Base-by-base conservation (phyloP, 306 rosid species). In the Casuarina cunninghamiana region DNA sequence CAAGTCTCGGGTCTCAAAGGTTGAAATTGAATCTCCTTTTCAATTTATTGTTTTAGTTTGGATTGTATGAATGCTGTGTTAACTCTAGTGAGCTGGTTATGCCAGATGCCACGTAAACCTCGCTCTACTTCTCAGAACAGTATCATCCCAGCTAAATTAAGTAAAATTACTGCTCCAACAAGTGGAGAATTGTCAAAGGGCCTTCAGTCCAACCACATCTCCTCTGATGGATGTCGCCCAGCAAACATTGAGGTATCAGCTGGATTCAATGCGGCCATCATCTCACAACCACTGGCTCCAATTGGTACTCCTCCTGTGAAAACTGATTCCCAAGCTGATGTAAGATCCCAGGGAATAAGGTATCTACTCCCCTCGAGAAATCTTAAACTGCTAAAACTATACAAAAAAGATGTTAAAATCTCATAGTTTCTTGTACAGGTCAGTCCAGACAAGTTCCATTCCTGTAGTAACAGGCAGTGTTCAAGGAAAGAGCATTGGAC, bases 221-320 rank as follows among this genome's bases (percentile, higher is more conserved):
- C 83, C 72, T 13, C 91, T 35, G 93, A 89, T 61, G 89, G 88
- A 74, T 81, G 74, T 57, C 86, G 81, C 76, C 68, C 68, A 83
- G 78, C 80, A 45, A 86, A 84, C 76, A 57, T 69, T 76, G 93
- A 90, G 83, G 80, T 85, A 19, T 86, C 95, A 61, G 77, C 91
- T 80, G 95, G 91, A 79, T 84, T 84, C 86, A 91, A 83, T 80
- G 73, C 93, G 71, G 79, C 82, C 79, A 26, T 73, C 6, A 44
- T 76, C 77, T 84, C 95, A 77, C 97, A 89, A 80, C 87, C 86
- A 21, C 82, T 94, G 79, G 95, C 97, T 85, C 97, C 98, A 71
- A 92, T 95, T 77, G 97, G 98, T 69, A 91, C 97, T 15, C 93
- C 97, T 77, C 87, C 97, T 82, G 75, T 92, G 90, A 94, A 89